A percentile compares a stretch with the other conserved stretches of the same genome.
Conservation (phyloP, 2,329 filamentous ascomycete species). For the Colletotrichum destructivum region DNA sequence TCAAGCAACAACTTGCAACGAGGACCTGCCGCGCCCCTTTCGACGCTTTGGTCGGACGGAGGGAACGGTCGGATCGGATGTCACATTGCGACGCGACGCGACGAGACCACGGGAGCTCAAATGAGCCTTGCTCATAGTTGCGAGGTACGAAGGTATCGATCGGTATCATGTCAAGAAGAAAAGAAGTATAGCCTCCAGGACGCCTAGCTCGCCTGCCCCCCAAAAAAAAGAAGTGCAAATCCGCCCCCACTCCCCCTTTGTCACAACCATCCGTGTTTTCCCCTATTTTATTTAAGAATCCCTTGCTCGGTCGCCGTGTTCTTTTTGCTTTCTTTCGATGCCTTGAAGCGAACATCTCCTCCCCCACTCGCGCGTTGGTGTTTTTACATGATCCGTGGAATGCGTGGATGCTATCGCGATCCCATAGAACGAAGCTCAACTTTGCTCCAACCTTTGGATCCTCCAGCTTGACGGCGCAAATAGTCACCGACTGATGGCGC, state of each 20-base stretch:
- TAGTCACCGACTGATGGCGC: background rate
- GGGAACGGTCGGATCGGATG: background rate
- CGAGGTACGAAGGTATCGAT: conserved; percentile 13
- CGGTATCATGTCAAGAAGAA: conserved; percentile 26
- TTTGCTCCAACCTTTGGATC: background rate
- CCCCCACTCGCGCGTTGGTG: background rate
- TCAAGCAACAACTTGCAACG: too few relatives aligned
- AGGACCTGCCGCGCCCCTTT: too few relatives aligned
- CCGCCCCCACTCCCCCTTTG: background rate
- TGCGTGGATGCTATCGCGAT: background rate
- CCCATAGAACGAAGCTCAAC: background rate
- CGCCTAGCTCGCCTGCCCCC: conserved; percentile 32
- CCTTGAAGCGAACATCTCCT: background rate
- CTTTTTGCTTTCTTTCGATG: background rate
- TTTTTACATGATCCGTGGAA: background rate
- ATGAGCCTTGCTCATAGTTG: conserved; percentile 17
- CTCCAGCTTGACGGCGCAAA: background rate
- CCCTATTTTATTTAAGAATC: background rate
- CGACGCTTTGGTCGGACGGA: too few relatives aligned
- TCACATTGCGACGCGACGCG: background rate
- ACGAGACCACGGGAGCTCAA: background rate
- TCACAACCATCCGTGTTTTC: background rate
- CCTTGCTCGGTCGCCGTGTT: background rate
- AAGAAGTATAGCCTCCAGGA: conserved; percentile 31
- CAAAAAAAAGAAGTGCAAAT: conserved; percentile 1